Evolutionary conservation across 768 basidiomycete genomes (phyloP).

Genomic region (Tylopilus vinaceipallidus): DNA sequence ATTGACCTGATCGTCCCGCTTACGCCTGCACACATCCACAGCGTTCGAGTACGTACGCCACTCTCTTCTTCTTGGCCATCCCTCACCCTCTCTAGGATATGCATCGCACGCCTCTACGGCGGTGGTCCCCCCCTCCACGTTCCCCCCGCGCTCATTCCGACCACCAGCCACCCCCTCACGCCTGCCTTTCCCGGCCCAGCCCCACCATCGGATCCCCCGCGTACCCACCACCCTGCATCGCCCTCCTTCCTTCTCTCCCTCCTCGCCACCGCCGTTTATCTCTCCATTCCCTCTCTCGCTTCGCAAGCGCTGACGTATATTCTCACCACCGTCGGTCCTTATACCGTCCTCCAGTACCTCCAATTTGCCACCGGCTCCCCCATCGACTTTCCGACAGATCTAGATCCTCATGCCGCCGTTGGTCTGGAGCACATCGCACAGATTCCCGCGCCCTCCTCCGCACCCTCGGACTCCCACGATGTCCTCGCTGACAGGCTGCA

Average conservation of each 20-base stretch:
- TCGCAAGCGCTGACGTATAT: constrained; percentile 73
- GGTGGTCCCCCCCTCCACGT: constrained; percentile 76
- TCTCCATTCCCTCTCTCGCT: constrained; percentile 75
- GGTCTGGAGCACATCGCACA: constrained; percentile 70
- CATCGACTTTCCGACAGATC: constrained; percentile 41
- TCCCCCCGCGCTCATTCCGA: constrained; percentile 62
- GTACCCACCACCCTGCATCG: constrained; percentile 67
- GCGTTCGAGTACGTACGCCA: constrained; percentile 81
- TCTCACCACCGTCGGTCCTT: constrained; percentile 73
- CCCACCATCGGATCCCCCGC: constrained; percentile 35
- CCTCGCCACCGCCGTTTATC: constrained; percentile 82
- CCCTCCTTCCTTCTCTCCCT: constrained; percentile 83
- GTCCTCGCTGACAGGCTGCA: constrained; percentile 31
- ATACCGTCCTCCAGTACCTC: constrained; percentile 74
- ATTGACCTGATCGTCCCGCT: background rate
- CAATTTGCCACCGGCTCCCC: constrained; percentile 77
- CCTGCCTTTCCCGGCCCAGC: constrained; percentile 50
- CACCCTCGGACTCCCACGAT: constrained; percentile 17
- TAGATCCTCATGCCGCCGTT: constrained; percentile 59
- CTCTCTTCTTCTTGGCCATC: background rate
- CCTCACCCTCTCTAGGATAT: constrained; percentile 52
- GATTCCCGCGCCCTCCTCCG: constrained; percentile 36
- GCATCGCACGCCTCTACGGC: constrained; percentile 84
- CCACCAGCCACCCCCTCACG: constrained; percentile 66
- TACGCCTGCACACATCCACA: constrained; percentile 32